Percentiles rank a stretch among this genome's conserved stretches.
phyloP scores from a whole-genome alignment of 441 rosid genomes.

The Adansonia madagascariensis region DNA sequence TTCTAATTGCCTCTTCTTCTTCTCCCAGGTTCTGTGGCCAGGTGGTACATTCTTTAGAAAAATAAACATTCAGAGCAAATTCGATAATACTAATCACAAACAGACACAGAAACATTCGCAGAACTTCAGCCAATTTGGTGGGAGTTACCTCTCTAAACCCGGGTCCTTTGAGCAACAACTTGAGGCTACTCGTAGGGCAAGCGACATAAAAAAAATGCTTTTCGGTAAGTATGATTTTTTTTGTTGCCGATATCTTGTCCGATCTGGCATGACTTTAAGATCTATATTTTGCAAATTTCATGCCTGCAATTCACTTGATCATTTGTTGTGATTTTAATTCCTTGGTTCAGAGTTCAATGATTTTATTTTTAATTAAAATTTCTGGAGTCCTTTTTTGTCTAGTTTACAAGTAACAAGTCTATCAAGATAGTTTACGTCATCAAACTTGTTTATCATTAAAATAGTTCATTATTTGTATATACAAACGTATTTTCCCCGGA shows the following conservation, averaged over 20 bases:
- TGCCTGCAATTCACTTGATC: slow-evolving; percentile 21
- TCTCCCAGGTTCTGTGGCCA: slow-evolving; percentile 83
- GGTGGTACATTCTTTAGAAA: slow-evolving; percentile 76
- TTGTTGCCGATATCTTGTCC: not conserved
- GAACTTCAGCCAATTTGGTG: slow-evolving; percentile 56
- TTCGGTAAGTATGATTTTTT: slow-evolving; percentile 56
- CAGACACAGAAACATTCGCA: slow-evolving; percentile 38
- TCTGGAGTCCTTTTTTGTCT: not conserved
- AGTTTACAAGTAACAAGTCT: not conserved
- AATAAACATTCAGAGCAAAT: slow-evolving; percentile 41
- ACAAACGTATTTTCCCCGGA: not conserved
- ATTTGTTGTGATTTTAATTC: slow-evolving; percentile 5
- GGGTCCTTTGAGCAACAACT: slow-evolving; percentile 78
- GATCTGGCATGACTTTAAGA: slow-evolving; percentile 11
- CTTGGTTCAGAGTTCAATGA: not conserved
- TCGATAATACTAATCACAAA: slow-evolving; percentile 38
- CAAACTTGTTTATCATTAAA: not conserved
- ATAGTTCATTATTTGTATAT: not conserved
- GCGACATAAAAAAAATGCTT: slow-evolving; percentile 79
- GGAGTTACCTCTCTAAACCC: slow-evolving; percentile 54
- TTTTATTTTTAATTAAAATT: not conserved
- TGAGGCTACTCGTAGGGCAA: slow-evolving; percentile 89
- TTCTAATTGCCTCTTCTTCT: slow-evolving; percentile 26
- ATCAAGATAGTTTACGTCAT: not conserved
- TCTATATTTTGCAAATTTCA: not conserved